Conservation (phyloP, 116 monocot species). For the Phalaenopsis hybrid region DNA sequence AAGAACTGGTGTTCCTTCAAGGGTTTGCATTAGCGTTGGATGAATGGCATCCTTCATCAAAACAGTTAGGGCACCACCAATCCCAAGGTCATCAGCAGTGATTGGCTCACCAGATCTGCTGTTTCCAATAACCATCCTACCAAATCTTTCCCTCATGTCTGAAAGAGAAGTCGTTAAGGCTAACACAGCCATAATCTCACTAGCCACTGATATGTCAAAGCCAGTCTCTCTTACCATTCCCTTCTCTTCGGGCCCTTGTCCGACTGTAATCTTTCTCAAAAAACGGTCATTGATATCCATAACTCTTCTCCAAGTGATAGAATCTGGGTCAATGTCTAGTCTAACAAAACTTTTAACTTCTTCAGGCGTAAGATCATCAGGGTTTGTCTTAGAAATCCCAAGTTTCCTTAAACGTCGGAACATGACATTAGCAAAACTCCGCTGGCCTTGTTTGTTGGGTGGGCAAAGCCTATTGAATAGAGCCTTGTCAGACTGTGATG, state of each 20-base stretch:
- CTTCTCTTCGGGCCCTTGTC: slow-evolving; percentile 90
- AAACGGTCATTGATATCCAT: slow-evolving; percentile 97
- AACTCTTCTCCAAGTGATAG: slow-evolving; percentile 91
- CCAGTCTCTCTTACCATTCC: slow-evolving; percentile 86
- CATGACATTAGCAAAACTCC: slow-evolving; percentile 87
- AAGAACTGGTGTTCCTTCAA: slow-evolving; percentile 94
- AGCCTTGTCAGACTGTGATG: slow-evolving; percentile 90
- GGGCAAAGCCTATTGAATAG: slow-evolving; percentile 87
- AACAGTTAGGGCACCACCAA: slow-evolving; percentile 90
- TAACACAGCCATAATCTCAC: slow-evolving; percentile 97
- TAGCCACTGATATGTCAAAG: slow-evolving; percentile 91
- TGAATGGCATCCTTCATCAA: slow-evolving; percentile 98
- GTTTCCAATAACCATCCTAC: slow-evolving; percentile 83
- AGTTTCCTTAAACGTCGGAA: slow-evolving; percentile 75
- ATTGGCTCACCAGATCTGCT: slow-evolving; percentile 81
- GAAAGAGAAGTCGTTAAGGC: slow-evolving; percentile 86
- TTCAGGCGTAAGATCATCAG: slow-evolving; percentile 83
- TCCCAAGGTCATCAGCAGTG: slow-evolving; percentile 87
- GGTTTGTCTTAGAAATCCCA: slow-evolving; percentile 69
- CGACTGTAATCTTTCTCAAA: slow-evolving; percentile 77
- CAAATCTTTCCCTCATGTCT: slow-evolving; percentile 87
- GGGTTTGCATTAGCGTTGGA: slow-evolving; percentile 95
- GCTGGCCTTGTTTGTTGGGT: slow-evolving; percentile 75
- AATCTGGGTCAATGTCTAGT: slow-evolving; percentile 82
- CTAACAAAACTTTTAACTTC: slow-evolving; percentile 78